Percentiles rank a stretch among this genome's conserved stretches.
phyloP scores from a whole-genome alignment of 1,139 yeast genomes.

The Scheffersomyces parashehatae region DNA sequence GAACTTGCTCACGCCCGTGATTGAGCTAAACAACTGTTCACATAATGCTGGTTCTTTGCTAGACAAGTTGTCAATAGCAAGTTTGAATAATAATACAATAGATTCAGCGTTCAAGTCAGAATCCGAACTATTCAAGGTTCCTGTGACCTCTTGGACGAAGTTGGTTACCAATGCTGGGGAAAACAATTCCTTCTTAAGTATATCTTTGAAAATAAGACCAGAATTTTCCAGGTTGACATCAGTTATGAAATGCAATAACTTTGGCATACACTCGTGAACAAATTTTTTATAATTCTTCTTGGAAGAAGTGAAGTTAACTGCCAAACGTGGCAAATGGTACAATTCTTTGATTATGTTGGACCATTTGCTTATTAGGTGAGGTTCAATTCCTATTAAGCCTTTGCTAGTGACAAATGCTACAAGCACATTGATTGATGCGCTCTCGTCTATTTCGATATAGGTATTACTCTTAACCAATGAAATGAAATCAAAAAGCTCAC shows the following conservation, averaged over 20 bases:
- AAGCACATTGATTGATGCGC: constrained; percentile 19
- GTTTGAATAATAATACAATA: constrained; percentile 24
- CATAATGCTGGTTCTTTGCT: constrained; percentile 31
- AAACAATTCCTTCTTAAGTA: constrained; percentile 16
- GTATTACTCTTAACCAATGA: constrained; percentile 19
- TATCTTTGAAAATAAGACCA: constrained; percentile 2
- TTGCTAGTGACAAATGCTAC: constrained; percentile 13
- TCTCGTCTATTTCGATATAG: constrained; percentile 38
- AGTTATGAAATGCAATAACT: constrained; percentile 9
- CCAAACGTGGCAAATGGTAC: constrained; percentile 26
- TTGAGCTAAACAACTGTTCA: constrained; percentile 43
- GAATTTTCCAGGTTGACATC: background rate
- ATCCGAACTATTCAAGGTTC: constrained; percentile 5
- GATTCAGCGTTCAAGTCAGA: constrained; percentile 11
- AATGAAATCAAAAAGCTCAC: constrained; percentile 18
- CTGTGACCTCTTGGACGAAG: constrained; percentile 19
- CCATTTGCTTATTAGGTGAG: constrained; percentile 20
- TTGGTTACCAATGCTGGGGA: constrained; percentile 15
- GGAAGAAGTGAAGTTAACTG: constrained; percentile 25
- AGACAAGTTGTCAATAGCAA: constrained; percentile 26
- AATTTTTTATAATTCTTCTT: constrained; percentile 34
- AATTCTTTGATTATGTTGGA: constrained; percentile 21
- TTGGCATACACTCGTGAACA: constrained; percentile 16
- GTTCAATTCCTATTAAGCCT: background rate
- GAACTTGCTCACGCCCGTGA: constrained; percentile 28